Evolutionary conservation across 768 basidiomycete species (phyloP).

Genomic region (Pulveroboletus ravenelii): DNA sequence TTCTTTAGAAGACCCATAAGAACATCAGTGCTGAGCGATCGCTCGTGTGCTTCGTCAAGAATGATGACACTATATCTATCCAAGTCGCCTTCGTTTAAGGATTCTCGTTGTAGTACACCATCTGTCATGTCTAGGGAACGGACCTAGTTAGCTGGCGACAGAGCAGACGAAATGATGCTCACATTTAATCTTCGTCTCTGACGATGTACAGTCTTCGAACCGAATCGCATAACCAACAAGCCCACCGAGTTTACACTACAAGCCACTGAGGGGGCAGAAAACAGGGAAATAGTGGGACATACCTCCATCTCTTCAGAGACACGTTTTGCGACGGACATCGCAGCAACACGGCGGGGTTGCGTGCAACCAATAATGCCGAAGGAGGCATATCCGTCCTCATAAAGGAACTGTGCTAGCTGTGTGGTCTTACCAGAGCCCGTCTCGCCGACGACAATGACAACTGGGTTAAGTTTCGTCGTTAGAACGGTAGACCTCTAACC

Average conservation of each 20-base stretch:
- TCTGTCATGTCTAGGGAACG: constrained; percentile 87
- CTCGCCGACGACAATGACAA: constrained; percentile 95
- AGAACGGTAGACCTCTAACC: neutral
- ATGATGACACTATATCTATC: constrained; percentile 97
- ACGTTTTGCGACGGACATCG: constrained; percentile 99
- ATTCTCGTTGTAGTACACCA: constrained; percentile 96
- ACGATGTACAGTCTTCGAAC: constrained; percentile 94
- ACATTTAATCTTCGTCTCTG: constrained; percentile 98
- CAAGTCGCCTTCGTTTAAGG: constrained; percentile 95
- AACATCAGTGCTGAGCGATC: constrained; percentile 95
- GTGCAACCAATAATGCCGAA: constrained; percentile 94
- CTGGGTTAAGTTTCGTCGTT: constrained; percentile 36
- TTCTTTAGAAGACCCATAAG: constrained; percentile 95
- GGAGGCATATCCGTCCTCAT: constrained; percentile 93
- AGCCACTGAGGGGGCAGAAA: constrained; percentile 4
- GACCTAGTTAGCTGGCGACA: neutral
- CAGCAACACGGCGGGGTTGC: constrained; percentile 96
- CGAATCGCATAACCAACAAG: constrained; percentile 97
- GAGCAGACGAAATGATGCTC: constrained; percentile 21
- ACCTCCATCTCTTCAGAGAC: constrained; percentile 99
- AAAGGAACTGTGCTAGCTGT: constrained; percentile 89
- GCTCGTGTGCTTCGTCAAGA: constrained; percentile 98
- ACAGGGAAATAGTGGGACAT: constrained; percentile 17
- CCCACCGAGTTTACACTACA: constrained; percentile 79
- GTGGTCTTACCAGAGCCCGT: constrained; percentile 99